phyloP scores from a whole-genome alignment of 2,329 filamentous ascomycete genomes.

The Bipolaris sorokiniana region DNA sequence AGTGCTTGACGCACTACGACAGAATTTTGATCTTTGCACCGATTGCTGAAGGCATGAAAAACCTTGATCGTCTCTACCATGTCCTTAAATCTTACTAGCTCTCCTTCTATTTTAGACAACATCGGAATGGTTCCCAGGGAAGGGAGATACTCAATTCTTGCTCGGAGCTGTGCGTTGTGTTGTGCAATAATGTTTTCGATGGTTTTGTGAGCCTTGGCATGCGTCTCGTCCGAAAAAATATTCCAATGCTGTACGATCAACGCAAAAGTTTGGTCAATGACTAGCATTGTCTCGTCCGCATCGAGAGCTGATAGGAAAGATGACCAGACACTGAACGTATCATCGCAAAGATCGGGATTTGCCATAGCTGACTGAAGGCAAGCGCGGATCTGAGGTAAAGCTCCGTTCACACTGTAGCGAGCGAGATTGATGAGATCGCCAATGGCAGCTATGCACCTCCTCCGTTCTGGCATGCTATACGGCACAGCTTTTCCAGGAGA shows the following conservation, averaged over 20 bases:
- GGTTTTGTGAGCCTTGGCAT: conserved; percentile 65
- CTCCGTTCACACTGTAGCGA: conserved; percentile 74
- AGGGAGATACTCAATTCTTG: conserved; percentile 76
- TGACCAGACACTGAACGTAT: conserved; percentile 84
- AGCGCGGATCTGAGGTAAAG: conserved; percentile 92
- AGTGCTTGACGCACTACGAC: conserved; percentile 85
- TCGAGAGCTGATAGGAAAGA: conserved; percentile 73
- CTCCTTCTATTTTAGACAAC: conserved; percentile 70
- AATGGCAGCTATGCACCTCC: conserved; percentile 79
- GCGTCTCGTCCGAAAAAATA: conserved; percentile 66
- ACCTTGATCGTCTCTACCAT: conserved; percentile 70
- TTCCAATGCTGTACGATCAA: conserved; percentile 83
- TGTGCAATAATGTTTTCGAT: conserved; percentile 70
- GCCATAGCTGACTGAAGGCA: conserved; percentile 85
- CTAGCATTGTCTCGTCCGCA: conserved; percentile 76
- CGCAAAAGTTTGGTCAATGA: conserved; percentile 89
- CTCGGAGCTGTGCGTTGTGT: conserved; percentile 65
- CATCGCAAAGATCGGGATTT: conserved; percentile 73
- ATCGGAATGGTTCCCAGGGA: conserved; percentile 74
- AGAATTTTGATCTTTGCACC: conserved; percentile 82
- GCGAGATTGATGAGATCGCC: conserved; percentile 85
- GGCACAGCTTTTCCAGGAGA: conserved; percentile 48
- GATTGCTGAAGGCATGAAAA: conserved; percentile 72
- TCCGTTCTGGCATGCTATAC: conserved; percentile 70
- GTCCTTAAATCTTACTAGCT: conserved; percentile 68